Evolutionary conservation across 805 yeast species (phyloP).

Genomic region (Yamadazyma paraphyllophila): DNA sequence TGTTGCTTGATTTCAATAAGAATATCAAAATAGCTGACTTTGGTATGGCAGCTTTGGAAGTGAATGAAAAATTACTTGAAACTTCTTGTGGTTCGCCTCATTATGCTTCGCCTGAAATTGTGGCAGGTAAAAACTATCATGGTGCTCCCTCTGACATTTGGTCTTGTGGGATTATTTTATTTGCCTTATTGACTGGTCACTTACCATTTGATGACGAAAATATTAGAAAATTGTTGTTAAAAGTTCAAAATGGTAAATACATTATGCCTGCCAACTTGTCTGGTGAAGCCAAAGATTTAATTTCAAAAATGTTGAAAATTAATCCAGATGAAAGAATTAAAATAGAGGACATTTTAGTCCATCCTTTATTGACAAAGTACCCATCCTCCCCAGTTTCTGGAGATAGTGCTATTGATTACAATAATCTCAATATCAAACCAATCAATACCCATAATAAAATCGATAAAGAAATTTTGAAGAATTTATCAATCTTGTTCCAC

Average conservation of each 20-base stretch:
- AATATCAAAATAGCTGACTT: slow-evolving; percentile 97
- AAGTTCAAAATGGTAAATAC: slow-evolving; percentile 88
- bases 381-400: slow-evolving; percentile 34
- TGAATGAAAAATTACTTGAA: slow-evolving; percentile 75
- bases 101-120: slow-evolving; percentile 97
- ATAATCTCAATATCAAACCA: slow-evolving; percentile 29
- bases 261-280: slow-evolving; percentile 80
- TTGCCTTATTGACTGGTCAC: slow-evolving; percentile 91
- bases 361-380: slow-evolving; percentile 80
- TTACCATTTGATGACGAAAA: slow-evolving; percentile 96
- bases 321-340: slow-evolving; percentile 79
- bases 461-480: slow-evolving; percentile 72
- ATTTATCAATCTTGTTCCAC: slow-evolving; percentile 77
- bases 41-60: slow-evolving; percentile 98
- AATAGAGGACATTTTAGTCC: slow-evolving; percentile 71
- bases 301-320: slow-evolving; percentile 75
- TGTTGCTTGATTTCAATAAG: slow-evolving; percentile 73
- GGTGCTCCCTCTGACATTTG: slow-evolving; percentile 97
- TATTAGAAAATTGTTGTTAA: slow-evolving; percentile 78
- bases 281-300: slow-evolving; percentile 82
- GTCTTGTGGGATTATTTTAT: slow-evolving; percentile 96
- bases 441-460: slow-evolving; percentile 46
- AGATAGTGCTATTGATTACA: slow-evolving; percentile 15
- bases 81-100: slow-evolving; percentile 99
- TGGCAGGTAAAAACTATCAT: slow-evolving; percentile 90